Evolutionary conservation across 2,329 filamentous ascomycete species (phyloP), one percentile per base, ranked within the genome.

Genomic region (Aspergillus sp.): DNA sequence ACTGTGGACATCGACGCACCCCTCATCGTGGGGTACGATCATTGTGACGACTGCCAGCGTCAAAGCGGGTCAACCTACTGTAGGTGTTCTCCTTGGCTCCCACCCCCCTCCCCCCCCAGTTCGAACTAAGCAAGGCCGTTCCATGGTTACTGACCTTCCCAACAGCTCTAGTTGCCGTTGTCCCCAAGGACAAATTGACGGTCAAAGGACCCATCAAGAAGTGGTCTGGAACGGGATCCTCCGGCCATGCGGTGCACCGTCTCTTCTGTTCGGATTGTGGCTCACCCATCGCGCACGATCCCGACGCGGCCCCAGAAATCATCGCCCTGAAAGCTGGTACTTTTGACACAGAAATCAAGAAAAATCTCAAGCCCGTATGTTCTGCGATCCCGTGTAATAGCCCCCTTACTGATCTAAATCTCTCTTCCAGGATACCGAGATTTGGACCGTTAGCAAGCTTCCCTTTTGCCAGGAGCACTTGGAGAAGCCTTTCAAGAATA

Each of bases 1-100:
- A 82, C 82, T 72, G 81, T 83, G 67, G 74, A 85, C 63, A 70
- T 74, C 61, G 79, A 79, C 17, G 61, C 63, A 15, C 76, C 79
- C 10, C 62, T 73, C 9, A 39, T 75, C 13, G 78, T 84, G 55
- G 87, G 84, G 65, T 89, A 90, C 74, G 89, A 90, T 72, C 87
- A 90, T 80, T 90, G 87, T 70, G 87, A 90, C 71, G 87, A 89
- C 77, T 90, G 87, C 82, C 87, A 90, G 78, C 86, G 87, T 71
- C 87, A 90, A 78, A 84, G 78, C 54, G 87, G 87, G 65, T 89
- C 86, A 17, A 89, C 87, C 60, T 90, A 90, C 76, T 89, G 74
- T 76, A 63, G 15, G 67, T 45, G 41, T 9, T 58, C 30, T 47
- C 19, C 32, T 45, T 30, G 28, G 28, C 28, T 30, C 25, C 25